Conservation (phyloP, 2,329 filamentous ascomycete genomes). For the Phyllosticta capitalensis region DNA sequence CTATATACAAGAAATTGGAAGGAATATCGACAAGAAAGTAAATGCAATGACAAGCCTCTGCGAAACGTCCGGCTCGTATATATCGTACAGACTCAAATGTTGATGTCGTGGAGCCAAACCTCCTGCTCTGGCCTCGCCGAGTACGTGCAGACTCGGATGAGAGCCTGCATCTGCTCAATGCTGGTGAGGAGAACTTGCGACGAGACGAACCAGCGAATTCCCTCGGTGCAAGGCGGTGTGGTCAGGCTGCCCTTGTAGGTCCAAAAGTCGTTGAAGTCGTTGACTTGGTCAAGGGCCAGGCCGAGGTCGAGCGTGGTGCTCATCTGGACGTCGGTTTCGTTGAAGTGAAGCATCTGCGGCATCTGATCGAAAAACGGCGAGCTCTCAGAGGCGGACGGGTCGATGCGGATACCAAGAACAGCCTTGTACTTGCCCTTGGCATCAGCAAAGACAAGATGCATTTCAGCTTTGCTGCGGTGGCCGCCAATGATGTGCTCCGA, state of each 20-base stretch:
- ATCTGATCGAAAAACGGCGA: slow-evolving; percentile 36
- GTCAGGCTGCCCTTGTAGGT: slow-evolving; percentile 41
- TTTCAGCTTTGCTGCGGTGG: slow-evolving; percentile 35
- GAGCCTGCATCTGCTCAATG: slow-evolving; percentile 39
- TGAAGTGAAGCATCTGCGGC: slow-evolving; percentile 31
- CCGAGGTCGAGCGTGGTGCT: slow-evolving; percentile 22
- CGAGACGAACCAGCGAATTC: slow-evolving; percentile 37
- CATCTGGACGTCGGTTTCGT: slow-evolving; percentile 21
- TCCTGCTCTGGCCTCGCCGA: slow-evolving; percentile 36
- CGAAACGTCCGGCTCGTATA: neutral
- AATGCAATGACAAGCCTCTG: neutral
- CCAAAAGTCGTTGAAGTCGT: slow-evolving; percentile 37
- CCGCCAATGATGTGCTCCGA: slow-evolving; percentile 41
- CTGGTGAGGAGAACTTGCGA: slow-evolving; percentile 34
- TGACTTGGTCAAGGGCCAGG: slow-evolving; percentile 28
- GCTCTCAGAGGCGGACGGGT: slow-evolving; percentile 25
- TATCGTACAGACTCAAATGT: slow-evolving; percentile 22
- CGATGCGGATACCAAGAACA: slow-evolving; percentile 40
- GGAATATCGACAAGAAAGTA: neutral
- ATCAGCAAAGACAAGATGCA: slow-evolving; percentile 42
- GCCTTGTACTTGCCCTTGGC: slow-evolving; percentile 32
- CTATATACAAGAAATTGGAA: neutral
- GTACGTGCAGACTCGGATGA: slow-evolving; percentile 37
- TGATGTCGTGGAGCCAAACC: slow-evolving; percentile 40
- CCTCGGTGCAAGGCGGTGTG: slow-evolving; percentile 39